phyloP scores from a whole-genome alignment of 192 early-diverging fungal species.

The Backusella psychrophila region DNA sequence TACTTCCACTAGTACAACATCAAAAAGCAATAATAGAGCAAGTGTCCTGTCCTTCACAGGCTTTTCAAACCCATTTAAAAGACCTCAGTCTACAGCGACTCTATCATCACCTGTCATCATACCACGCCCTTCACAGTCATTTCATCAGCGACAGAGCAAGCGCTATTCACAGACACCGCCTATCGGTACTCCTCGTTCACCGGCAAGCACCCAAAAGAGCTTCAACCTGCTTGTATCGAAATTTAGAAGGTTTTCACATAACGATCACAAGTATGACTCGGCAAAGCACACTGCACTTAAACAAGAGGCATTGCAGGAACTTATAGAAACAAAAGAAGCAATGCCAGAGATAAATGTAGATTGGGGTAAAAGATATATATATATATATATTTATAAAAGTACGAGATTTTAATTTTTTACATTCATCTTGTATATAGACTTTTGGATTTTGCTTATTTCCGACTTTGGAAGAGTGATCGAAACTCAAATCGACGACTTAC shows the following conservation, averaged over 20 bases:
- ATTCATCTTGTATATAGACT: constrained; percentile 68
- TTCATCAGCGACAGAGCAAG: constrained; percentile 31
- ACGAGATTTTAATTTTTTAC: background rate
- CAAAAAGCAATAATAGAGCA: constrained; percentile 7
- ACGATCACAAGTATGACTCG: constrained; percentile 17
- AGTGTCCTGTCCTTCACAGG: background rate
- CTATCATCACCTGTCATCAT: constrained; percentile 3
- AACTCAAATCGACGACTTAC: constrained; percentile 67
- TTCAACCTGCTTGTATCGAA: constrained; percentile 18
- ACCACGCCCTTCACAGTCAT: constrained; percentile 27
- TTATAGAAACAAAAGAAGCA: constrained; percentile 44
- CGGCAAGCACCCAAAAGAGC: constrained; percentile 12
- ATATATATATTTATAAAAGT: background rate
- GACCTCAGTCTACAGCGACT: background rate
- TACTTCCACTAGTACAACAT: background rate
- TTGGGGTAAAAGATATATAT: constrained; percentile 58
- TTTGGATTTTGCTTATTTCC: constrained; percentile 88
- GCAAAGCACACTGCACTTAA: constrained; percentile 25
- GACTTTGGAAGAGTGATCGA: constrained; percentile 79
- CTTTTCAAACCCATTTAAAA: constrained; percentile 16
- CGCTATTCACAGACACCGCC: constrained; percentile 21
- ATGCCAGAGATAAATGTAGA: constrained; percentile 47
- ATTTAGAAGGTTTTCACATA: constrained; percentile 18
- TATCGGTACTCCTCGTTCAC: background rate
- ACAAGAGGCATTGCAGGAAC: constrained; percentile 31